Conservation (phyloP, 805 yeast species). For the Saturnispora hagleri region DNA sequence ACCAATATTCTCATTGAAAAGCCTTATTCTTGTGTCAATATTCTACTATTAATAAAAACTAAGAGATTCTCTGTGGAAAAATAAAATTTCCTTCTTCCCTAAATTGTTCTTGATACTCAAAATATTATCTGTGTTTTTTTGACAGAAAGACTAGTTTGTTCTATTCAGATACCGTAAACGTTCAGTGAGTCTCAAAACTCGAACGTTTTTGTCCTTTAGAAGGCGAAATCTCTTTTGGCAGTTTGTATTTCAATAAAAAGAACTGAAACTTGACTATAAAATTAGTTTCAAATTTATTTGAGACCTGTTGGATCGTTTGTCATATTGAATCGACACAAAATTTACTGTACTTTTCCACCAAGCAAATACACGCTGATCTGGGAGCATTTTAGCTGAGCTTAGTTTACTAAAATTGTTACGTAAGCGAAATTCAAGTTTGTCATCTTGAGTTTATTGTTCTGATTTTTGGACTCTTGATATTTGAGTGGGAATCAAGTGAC, state of each 20-base stretch:
- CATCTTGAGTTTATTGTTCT: neutral
- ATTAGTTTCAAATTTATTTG: neutral
- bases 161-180: neutral
- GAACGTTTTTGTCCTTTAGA: neutral
- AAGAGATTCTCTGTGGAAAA: neutral
- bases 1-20: slow-evolving; percentile 1
- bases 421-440: neutral
- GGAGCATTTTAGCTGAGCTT: neutral
- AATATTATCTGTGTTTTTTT: neutral
- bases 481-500: neutral
- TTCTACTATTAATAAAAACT: neutral
- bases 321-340: neutral
- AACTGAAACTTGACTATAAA: neutral
- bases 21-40: neutral
- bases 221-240: neutral
- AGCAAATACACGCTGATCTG: neutral
- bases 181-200: too few relatives aligned
- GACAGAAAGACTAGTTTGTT: neutral
- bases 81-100: neutral
- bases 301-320: neutral
- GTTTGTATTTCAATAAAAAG: too few relatives aligned
- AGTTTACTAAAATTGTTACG: neutral
- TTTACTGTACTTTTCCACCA: neutral
- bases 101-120: neutral
- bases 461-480: neutral